Evolutionary conservation across 2,329 filamentous ascomycete genomes (phyloP).

Genomic region (Calonectria multiphialidica): DNA sequence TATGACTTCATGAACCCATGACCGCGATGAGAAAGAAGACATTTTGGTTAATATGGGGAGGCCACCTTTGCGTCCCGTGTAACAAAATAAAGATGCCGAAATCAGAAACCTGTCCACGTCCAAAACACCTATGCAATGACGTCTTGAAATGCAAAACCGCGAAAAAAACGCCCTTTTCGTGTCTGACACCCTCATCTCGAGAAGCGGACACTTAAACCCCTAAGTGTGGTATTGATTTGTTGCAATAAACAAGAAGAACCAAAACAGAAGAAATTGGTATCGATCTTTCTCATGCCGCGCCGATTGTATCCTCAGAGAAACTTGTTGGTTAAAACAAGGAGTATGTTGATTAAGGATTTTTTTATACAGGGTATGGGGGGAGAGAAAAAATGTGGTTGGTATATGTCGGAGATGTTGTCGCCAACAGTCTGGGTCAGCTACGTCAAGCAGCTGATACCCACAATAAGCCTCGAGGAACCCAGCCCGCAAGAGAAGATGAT

Average conservation of each 20-base stretch:
- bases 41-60: constrained; percentile 44
- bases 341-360: constrained; percentile 62
- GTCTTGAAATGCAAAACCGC: constrained; percentile 58
- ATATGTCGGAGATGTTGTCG: constrained; percentile 41
- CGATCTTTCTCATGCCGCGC: constrained; percentile 59
- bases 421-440: constrained; percentile 44
- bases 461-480: constrained; percentile 51
- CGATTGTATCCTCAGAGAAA: constrained; percentile 50
- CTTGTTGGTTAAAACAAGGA: constrained; percentile 46
- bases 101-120: constrained; percentile 40
- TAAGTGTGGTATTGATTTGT: constrained; percentile 42
- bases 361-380: constrained; percentile 57
- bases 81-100: constrained; percentile 46
- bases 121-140: constrained; percentile 62
- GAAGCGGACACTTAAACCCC: constrained; percentile 46
- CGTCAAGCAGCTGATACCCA: constrained; percentile 41
- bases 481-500: constrained; percentile 56
- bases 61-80: constrained; percentile 40
- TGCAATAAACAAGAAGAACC: constrained; percentile 44
- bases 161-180: constrained; percentile 54
- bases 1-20: constrained; percentile 62
- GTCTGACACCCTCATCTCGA: constrained; percentile 53
- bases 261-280: constrained; percentile 58
- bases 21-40: constrained; percentile 47
- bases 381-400: constrained; percentile 31